phyloP scores from a whole-genome alignment of 768 basidiomycete species.

The Stropharia rugosoannulata region DNA sequence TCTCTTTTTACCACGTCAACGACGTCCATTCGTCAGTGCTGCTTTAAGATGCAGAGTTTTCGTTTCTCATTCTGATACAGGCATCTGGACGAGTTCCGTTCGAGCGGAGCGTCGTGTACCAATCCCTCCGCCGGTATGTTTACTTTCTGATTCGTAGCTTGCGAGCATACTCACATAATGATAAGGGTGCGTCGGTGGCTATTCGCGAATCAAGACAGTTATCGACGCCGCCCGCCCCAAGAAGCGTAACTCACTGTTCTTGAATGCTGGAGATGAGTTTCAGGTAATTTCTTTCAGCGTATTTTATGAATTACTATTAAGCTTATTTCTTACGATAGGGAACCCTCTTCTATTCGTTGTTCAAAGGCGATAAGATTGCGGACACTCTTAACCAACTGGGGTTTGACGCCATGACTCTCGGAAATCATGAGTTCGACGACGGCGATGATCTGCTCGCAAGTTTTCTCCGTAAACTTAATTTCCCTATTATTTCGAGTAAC shows the following conservation, averaged over 20 bases:
- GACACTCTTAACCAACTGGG: slow-evolving; percentile 40
- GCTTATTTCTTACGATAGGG: slow-evolving; percentile 21
- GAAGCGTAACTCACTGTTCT: slow-evolving; percentile 35
- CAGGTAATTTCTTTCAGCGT: slow-evolving; percentile 23
- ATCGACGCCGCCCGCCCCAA: slow-evolving; percentile 29
- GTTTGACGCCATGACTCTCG: slow-evolving; percentile 43
- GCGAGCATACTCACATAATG: neutral
- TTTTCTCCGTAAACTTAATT: slow-evolving; percentile 39
- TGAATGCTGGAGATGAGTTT: slow-evolving; percentile 49
- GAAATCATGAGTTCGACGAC: slow-evolving; percentile 47
- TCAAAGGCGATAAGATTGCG: slow-evolving; percentile 41
- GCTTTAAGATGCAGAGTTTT: neutral
- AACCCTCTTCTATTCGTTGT: slow-evolving; percentile 44
- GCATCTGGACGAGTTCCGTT: slow-evolving; percentile 38
- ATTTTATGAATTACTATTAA: neutral
- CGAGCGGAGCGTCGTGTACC: slow-evolving; percentile 35
- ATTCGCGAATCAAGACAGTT: slow-evolving; percentile 39
- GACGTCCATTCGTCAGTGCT: slow-evolving; percentile 37
- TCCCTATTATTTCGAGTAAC: slow-evolving; percentile 46
- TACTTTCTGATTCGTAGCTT: neutral
- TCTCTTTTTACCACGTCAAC: slow-evolving; percentile 41
- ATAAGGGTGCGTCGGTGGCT: slow-evolving; percentile 40
- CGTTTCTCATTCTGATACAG: slow-evolving; percentile 9
- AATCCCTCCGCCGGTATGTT: slow-evolving; percentile 26
- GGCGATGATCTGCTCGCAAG: slow-evolving; percentile 37